Base-by-base conservation (phyloP, 768 basidiomycete genomes). In the Paxillus involutus region DNA sequence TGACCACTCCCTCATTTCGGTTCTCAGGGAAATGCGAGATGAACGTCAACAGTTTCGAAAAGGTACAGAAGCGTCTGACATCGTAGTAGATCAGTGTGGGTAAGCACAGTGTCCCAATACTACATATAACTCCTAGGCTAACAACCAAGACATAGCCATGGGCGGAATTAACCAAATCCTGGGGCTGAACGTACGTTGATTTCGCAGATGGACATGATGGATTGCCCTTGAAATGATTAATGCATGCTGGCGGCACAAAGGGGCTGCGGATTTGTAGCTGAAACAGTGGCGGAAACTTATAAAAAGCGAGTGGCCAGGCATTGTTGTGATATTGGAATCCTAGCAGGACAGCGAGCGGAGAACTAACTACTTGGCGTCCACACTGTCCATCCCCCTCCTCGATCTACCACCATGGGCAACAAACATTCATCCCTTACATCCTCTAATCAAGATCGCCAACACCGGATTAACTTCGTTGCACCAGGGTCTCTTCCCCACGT, bases 331-430 rank as follows among this genome's bases (percentile, higher is more conserved):
- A 32, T 32, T 10, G 3, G 9, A 8, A 32, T 32, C 32, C 9
- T 11, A 32, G 37, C 13, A 39, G 37, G 37, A 13, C 37, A 39
- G n/a, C 24, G 42, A n/a, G 7, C 32, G 32, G 32, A 8, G 11
- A 11, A 32, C 7, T 32, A 10, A 32, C 7, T 32, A 32, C 32
- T 13, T 35, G 24, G 26, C 21, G 16, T 19, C 29, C 12, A 17
- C 21, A 40, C n/a, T 3, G 21, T 12, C 49, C 36, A 36, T 36
- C 3, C 13, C 56, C 16, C 30, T 1, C 33, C 26, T 26, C 26
- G 26, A 26, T 4, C 26, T 26, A n/a, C 46, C 35, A 35, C 32
- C 55, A 74, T 73, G 71, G 72, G 73, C 19, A 67, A 64, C 60
- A 63, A 61, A 39, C 56, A 60, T 17, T 66, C 63, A 37, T 70